Evolutionary conservation across 2,329 filamentous ascomycete genomes (phyloP).

Genomic region (Trichoderma koningiopsis): DNA sequence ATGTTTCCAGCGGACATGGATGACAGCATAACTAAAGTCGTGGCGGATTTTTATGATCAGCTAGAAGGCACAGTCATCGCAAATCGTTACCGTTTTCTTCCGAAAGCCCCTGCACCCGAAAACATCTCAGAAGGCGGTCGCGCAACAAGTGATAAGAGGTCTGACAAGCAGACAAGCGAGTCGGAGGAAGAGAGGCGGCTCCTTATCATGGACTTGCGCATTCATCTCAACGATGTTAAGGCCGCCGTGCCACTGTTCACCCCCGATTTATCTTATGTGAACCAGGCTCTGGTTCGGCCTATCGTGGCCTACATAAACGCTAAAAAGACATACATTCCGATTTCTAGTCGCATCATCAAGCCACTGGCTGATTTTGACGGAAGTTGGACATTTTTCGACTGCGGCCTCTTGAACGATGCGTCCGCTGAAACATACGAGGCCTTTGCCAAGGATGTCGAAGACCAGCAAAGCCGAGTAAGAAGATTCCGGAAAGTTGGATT

Average conservation of each 20-base stretch:
- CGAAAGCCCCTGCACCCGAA: slow-evolving; percentile 43
- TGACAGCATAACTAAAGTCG: slow-evolving; percentile 87
- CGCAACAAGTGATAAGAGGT: slow-evolving; percentile 27
- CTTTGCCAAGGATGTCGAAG: slow-evolving; percentile 86
- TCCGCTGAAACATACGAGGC: slow-evolving; percentile 93
- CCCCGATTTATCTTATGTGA: slow-evolving; percentile 88
- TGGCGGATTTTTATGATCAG: slow-evolving; percentile 96
- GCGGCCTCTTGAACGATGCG: slow-evolving; percentile 89
- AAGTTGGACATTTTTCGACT: slow-evolving; percentile 92
- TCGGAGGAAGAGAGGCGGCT: slow-evolving; percentile 69
- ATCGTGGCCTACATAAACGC: slow-evolving; percentile 99
- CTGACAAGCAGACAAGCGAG: slow-evolving; percentile 21
- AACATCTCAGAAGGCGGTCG: slow-evolving; percentile 36
- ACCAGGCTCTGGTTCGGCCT: slow-evolving; percentile 89
- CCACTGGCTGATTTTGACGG: slow-evolving; percentile 87
- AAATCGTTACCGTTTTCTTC: slow-evolving; percentile 66
- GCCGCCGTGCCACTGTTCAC: slow-evolving; percentile 93
- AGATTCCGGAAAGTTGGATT: slow-evolving; percentile 94
- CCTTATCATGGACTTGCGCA: slow-evolving; percentile 90
- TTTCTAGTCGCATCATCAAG: slow-evolving; percentile 93
- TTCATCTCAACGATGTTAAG: slow-evolving; percentile 92
- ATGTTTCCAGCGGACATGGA: slow-evolving; percentile 90
- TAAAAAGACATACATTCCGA: slow-evolving; percentile 90
- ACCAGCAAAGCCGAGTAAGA: slow-evolving; percentile 82
- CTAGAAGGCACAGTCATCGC: slow-evolving; percentile 89